A percentile compares a stretch with the other conserved stretches of the same genome.
Conservation (phyloP, 2,329 filamentous ascomycete genomes). For the Fusarium marasasianum region DNA sequence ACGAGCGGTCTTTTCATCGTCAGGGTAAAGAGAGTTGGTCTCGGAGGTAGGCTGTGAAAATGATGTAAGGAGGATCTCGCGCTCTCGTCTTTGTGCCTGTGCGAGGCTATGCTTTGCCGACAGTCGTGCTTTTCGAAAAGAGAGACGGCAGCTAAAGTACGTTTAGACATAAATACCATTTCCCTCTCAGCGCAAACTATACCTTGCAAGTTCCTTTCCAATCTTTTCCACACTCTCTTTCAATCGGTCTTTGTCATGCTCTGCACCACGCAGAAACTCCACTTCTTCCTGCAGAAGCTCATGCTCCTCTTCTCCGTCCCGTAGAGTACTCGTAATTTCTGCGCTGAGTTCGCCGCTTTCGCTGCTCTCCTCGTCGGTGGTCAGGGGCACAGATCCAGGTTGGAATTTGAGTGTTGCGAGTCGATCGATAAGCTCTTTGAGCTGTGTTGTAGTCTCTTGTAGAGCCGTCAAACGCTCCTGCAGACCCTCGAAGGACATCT, state of each 20-base stretch:
- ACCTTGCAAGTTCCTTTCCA: slow-evolving; percentile 77
- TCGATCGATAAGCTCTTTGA: slow-evolving; percentile 67
- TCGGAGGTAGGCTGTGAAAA: slow-evolving; percentile 59
- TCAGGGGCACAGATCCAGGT: slow-evolving; percentile 65
- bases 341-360: slow-evolving; percentile 76
- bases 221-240: slow-evolving; percentile 73
- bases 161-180: slow-evolving; percentile 6
- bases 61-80: slow-evolving; percentile 76
- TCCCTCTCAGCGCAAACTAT: slow-evolving; percentile 28
- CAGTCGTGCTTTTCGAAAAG: slow-evolving; percentile 85
- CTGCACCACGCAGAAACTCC: slow-evolving; percentile 68
- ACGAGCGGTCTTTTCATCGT: slow-evolving; percentile 40
- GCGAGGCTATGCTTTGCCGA: slow-evolving; percentile 79
- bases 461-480: slow-evolving; percentile 67
- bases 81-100: slow-evolving; percentile 77
- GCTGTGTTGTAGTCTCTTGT: slow-evolving; percentile 69
- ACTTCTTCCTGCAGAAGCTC: slow-evolving; percentile 83
- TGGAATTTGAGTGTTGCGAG: slow-evolving; percentile 67
- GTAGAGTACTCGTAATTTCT: slow-evolving; percentile 82
- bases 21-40: slow-evolving; percentile 44
- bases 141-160: slow-evolving; percentile 62
- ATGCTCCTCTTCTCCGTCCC: slow-evolving; percentile 83
- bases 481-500: slow-evolving; percentile 68
- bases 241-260: slow-evolving; percentile 71
- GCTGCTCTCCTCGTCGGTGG: slow-evolving; percentile 59